phyloP scores from a whole-genome alignment of 345 rosid genomes.

The Acer negundo region DNA sequence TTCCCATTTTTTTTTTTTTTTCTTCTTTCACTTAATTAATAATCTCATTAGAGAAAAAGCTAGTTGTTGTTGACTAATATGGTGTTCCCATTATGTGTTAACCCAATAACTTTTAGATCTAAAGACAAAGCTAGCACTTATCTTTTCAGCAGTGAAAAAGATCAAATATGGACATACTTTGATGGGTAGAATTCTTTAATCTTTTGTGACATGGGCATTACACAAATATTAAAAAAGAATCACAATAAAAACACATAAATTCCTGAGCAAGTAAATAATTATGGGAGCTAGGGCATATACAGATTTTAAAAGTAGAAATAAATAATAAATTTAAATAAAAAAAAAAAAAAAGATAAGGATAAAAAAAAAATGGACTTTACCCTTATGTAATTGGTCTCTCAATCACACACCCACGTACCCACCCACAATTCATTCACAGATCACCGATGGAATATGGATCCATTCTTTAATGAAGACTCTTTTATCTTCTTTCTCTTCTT shows the following conservation, averaged over 20 bases:
- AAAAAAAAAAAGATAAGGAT: not conserved
- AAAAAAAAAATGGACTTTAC: too few species aligned
- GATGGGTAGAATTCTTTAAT: constrained; percentile 46
- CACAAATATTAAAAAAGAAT: not conserved
- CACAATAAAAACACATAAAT: constrained; percentile 1
- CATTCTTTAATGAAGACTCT: too few species aligned
- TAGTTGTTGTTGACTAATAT: not conserved
- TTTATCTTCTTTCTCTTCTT: too few species aligned
- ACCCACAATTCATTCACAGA: too few species aligned
- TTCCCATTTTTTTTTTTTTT: not conserved
- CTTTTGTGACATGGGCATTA: constrained; percentile 24
- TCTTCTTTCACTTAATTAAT: not conserved
- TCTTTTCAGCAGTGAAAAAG: constrained; percentile 23
- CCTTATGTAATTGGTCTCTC: too few species aligned
- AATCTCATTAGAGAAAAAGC: constrained; percentile 10
- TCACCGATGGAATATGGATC: too few species aligned
- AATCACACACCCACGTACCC: too few species aligned
- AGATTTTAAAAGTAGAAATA: too few species aligned
- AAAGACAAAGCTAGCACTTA: constrained; percentile 30
- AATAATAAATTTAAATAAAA: too few species aligned
- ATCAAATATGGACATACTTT: constrained; percentile 38
- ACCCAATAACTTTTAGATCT: constrained; percentile 11
- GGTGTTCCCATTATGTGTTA: constrained; percentile 12
- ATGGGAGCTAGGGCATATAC: constrained; percentile 36
- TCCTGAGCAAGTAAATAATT: constrained; percentile 42